phyloP scores from a whole-genome alignment of 2,329 filamentous ascomycete genomes.

The Trichophyton equinum region DNA sequence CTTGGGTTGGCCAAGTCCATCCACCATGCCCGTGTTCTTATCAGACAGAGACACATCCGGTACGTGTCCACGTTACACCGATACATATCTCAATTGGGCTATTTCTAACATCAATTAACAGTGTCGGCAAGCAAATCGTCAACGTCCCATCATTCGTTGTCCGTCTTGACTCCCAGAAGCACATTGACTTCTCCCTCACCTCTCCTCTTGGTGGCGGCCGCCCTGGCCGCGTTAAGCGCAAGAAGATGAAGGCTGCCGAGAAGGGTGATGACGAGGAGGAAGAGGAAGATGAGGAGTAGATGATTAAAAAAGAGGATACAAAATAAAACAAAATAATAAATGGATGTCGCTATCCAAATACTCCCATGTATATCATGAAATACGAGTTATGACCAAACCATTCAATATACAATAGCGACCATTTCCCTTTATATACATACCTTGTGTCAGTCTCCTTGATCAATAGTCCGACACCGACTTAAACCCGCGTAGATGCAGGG shows the following conservation, averaged over 20 bases:
- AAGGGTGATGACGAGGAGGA: constrained; percentile 45
- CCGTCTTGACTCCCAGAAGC: constrained; percentile 99
- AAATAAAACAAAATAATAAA: constrained; percentile 7
- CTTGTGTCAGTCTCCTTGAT: not conserved
- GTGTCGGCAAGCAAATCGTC: constrained; percentile 99
- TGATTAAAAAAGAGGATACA: not conserved
- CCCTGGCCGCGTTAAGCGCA: constrained; percentile 94
- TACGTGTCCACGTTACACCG: constrained; percentile 21
- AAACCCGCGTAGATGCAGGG: not conserved
- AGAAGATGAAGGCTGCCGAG: constrained; percentile 97
- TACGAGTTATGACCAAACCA: not conserved
- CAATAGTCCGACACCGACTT: not conserved
- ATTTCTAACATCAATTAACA: constrained; percentile 18
- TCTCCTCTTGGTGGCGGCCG: constrained; percentile 97
- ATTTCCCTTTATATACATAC: not conserved
- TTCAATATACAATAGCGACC: constrained; percentile 6
- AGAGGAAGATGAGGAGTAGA: constrained; percentile 33
- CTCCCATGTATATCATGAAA: constrained; percentile 5
- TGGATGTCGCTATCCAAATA: constrained; percentile 4
- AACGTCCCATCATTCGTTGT: constrained; percentile 99
- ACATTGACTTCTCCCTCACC: constrained; percentile 97
- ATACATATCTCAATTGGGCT: not conserved
- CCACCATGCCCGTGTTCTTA: constrained; percentile 99
- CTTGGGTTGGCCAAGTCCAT: constrained; percentile 99
- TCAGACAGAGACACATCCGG: constrained; percentile 98